Base-by-base conservation (phyloP, 371 early-diverging fungal genomes). In the Mortierella sp. region DNA sequence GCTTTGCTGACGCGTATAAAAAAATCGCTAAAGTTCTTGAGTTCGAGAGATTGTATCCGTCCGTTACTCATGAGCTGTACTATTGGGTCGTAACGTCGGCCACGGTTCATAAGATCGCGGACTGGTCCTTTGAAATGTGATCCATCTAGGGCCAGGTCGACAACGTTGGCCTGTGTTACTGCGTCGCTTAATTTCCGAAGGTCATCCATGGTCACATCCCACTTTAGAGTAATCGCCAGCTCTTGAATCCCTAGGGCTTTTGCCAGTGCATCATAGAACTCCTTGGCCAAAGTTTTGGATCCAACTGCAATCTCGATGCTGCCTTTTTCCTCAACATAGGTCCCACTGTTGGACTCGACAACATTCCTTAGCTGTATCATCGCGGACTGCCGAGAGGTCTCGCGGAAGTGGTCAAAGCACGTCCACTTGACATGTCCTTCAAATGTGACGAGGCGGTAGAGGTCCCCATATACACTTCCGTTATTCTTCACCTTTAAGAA, bases 401-500 rank as follows among this genome's bases (percentile, higher is more conserved):
- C 43, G 26, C 48, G 61, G 47, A 51, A 68, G 24, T 68, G 68
- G 18, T 61, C 47, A 0, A 51, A 3, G 27, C 68, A 68, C 4
- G 61, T 53, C 68, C 68, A 68, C 23, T 68, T 61, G 41, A 68
- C 61, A 38, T 68, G 61, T 1, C 61, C 61, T 1, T 45, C 26
- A 2, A 19, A 7, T 5, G 57, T 61, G 45, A 52, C 46, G 27
- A 68, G 39, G 16, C 68, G 28, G 39, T 67, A 56, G 16, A 67
- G 61, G 26, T 61, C 61, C n/a, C 61, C 68, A 0, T 52, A 38
- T 2, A 38, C 30, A 12, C 38, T 24, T 3, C 51, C 56, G 7
- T 5, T 16, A 23, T 67, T 61, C 19, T 28, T 61, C 34, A 43
- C 31, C 27, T 30, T 27, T n/a, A 67, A 19, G 52, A 30, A 67